Evolutionary conservation across 164 flowering plant species (phyloP).

Genomic region (Stephania cephalantha): DNA sequence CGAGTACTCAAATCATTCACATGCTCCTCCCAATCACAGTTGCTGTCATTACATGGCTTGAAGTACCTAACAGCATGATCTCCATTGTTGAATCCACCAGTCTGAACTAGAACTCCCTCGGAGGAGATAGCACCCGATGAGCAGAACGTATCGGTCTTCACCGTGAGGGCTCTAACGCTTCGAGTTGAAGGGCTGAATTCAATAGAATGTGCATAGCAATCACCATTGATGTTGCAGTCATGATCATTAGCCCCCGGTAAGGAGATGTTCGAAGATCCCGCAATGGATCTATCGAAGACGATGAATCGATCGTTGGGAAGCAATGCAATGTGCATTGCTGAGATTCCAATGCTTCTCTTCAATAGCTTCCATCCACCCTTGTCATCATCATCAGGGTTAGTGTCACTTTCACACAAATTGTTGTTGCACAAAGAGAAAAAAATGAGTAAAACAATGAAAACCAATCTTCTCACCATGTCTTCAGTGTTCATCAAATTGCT

Average conservation of each 20-base stretch:
- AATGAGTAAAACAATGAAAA: not conserved
- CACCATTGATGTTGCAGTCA: constrained; percentile 6
- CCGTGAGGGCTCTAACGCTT: constrained; percentile 30
- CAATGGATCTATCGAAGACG: constrained; percentile 30
- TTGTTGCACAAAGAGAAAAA: constrained; percentile 3
- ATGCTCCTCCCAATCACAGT: constrained; percentile 72
- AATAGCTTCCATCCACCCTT: constrained; percentile 26
- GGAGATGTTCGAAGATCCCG: constrained; percentile 36
- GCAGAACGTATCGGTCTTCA: constrained; percentile 69
- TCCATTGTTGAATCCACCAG: constrained; percentile 72
- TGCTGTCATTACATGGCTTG: constrained; percentile 36
- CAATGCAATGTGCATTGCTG: constrained; percentile 36
- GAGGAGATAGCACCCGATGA: constrained; percentile 66
- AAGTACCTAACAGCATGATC: constrained; percentile 47
- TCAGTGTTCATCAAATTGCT: not conserved
- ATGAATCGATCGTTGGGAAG: constrained; percentile 28
- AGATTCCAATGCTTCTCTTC: constrained; percentile 21
- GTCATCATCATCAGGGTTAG: constrained; percentile 1
- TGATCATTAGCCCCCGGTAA: constrained; percentile 22
- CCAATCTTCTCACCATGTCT: not conserved
- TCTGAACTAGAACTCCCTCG: constrained; percentile 57
- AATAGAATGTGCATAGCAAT: constrained; percentile 44
- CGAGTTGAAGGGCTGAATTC: constrained; percentile 24
- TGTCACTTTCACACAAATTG: not conserved
- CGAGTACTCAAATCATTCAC: constrained; percentile 22